Conservation (phyloP, 75 land plant species). For the Azolla pinnata region DNA sequence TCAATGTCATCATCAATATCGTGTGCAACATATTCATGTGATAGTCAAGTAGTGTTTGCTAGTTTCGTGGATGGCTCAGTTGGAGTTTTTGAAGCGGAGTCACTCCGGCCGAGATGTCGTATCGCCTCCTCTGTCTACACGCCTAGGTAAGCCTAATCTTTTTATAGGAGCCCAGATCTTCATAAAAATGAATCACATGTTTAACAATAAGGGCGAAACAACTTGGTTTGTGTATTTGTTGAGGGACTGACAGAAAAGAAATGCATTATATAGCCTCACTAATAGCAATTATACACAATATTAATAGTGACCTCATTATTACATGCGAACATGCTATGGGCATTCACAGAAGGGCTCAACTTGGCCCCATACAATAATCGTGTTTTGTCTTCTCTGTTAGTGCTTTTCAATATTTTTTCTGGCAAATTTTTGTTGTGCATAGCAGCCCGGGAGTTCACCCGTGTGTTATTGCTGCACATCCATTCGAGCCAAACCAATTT, state of each 20-base stretch:
- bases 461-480: slow-evolving; percentile 43
- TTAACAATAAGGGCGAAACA: too few species aligned
- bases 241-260: too few species aligned
- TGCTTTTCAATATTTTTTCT: background rate
- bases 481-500: slow-evolving; percentile 40
- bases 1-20: slow-evolving; percentile 40
- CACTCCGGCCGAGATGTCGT: slow-evolving; percentile 7
- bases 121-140: slow-evolving; percentile 4
- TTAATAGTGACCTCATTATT: too few species aligned
- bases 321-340: too few species aligned
- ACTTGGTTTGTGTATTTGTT: too few species aligned
- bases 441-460: slow-evolving; percentile 16
- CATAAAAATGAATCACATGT: too few species aligned
- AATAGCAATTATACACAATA: too few species aligned
- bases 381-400: too few species aligned
- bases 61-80: slow-evolving; percentile 53
- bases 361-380: too few species aligned
- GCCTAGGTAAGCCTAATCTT: too few species aligned
- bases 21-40: slow-evolving; percentile 74
- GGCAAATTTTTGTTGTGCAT: background rate
- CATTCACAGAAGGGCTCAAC: background rate
- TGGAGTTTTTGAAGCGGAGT: slow-evolving; percentile 28
- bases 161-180: too few species aligned
- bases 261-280: too few species aligned
- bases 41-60: slow-evolving; percentile 59